Conservation (phyloP, 2,329 filamentous ascomycete genomes). For the Colletotrichum brevisporum region DNA sequence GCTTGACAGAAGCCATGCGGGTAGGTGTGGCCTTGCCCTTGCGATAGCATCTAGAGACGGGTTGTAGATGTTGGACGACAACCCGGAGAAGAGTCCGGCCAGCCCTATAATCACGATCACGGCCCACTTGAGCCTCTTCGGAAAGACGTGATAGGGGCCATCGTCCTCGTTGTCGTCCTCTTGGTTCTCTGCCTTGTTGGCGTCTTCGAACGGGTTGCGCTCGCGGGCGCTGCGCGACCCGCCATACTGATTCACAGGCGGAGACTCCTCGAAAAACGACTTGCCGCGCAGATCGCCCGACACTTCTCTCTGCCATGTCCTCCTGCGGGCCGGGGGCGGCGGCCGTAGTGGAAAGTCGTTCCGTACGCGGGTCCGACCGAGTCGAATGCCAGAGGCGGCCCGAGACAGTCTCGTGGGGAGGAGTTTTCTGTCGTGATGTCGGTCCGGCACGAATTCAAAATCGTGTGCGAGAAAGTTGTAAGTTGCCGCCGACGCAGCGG, state of each 20-base stretch:
- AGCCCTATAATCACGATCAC: conserved; percentile 64
- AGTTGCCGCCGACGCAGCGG: conserved; percentile 25
- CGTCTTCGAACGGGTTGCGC: conserved; percentile 29
- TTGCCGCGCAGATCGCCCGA: conserved; percentile 13
- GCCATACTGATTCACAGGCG: conserved; percentile 8
- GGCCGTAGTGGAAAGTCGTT: conserved; percentile 26
- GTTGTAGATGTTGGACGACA: conserved; percentile 67
- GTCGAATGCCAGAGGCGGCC: conserved; percentile 28
- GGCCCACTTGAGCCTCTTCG: conserved; percentile 55
- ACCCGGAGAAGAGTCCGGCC: conserved; percentile 66
- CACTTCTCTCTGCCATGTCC: conserved; percentile 25
- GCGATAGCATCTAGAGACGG: conserved; percentile 59
- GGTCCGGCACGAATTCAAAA: conserved; percentile 35
- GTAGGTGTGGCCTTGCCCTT: conserved; percentile 41
- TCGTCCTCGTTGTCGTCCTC: neutral
- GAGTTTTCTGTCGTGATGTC: conserved; percentile 27
- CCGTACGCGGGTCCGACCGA: conserved; percentile 26
- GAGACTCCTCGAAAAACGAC: conserved; percentile 17
- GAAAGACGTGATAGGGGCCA: conserved; percentile 53
- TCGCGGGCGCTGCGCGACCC: conserved; percentile 15
- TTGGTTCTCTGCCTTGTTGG: conserved; percentile 1
- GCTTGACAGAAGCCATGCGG: neutral
- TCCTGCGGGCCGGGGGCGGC: conserved; percentile 30
- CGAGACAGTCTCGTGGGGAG: conserved; percentile 33
- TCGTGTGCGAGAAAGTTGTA: conserved; percentile 36